Percentiles rank a stretch among this genome's conserved stretches.
Conservation (phyloP, 1,139 yeast species). For the Suhomyces yuchorum region DNA sequence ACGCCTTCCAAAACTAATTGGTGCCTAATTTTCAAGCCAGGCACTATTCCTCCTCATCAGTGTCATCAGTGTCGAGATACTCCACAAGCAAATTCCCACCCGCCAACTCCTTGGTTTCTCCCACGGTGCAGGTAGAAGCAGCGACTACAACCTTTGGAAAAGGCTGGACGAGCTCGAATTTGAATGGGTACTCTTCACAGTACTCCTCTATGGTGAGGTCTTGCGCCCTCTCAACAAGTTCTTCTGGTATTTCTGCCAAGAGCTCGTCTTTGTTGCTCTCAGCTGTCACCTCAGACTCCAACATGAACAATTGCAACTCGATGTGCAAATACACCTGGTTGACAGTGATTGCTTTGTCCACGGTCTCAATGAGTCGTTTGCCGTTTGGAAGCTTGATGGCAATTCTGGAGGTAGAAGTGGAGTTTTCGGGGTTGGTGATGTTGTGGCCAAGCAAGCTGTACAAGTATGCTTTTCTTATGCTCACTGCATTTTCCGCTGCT, state of each 20-base stretch:
- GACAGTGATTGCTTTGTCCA: constrained; percentile 50
- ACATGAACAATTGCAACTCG: constrained; percentile 42
- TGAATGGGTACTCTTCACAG: constrained; percentile 28
- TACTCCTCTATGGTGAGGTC: constrained; percentile 22
- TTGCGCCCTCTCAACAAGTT: constrained; percentile 16
- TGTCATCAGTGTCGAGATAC: constrained; percentile 21
- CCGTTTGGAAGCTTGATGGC: constrained; percentile 58
- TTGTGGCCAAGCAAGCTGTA: constrained; percentile 1
- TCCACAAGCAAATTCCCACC: constrained; percentile 49
- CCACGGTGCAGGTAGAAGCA: constrained; percentile 20
- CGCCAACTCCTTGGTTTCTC: constrained; percentile 30
- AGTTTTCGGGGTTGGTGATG: constrained; percentile 4
- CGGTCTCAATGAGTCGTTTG: constrained; percentile 57
- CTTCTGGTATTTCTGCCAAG: constrained; percentile 16
- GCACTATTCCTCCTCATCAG: not conserved
- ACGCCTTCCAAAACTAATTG: too few relatives aligned
- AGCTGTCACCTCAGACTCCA: constrained; percentile 7
- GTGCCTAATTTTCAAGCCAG: too few relatives aligned
- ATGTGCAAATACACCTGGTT: constrained; percentile 67
- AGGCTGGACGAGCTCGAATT: constrained; percentile 47
- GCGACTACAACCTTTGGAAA: constrained; percentile 42
- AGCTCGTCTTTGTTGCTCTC: constrained; percentile 12
- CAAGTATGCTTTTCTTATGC: constrained; percentile 6
- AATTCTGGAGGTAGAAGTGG: constrained; percentile 16
- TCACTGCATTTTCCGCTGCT: constrained; percentile 6